phyloP scores from a whole-genome alignment of 2,329 filamentous ascomycete species.

The Aspergillus pseudotamarii region DNA sequence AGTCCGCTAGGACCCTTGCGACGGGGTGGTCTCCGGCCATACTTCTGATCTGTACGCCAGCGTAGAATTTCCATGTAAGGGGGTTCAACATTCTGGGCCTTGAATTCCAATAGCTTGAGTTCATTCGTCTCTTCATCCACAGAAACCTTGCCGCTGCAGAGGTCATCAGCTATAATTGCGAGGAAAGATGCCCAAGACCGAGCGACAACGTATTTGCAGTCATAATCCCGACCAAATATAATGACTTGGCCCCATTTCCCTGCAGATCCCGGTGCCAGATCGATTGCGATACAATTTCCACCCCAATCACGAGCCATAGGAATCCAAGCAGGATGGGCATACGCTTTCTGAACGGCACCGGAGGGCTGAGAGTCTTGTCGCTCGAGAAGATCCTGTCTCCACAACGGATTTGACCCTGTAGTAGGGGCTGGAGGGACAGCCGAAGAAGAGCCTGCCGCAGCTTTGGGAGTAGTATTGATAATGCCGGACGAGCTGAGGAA shows the following conservation, averaged over 20 bases:
- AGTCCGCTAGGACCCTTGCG: constrained; percentile 52
- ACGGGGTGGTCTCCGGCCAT: constrained; percentile 64
- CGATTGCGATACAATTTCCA: constrained; percentile 93
- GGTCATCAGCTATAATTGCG: constrained; percentile 83
- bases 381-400: constrained; percentile 81
- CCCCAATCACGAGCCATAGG: constrained; percentile 96
- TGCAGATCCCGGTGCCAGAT: constrained; percentile 84
- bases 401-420: constrained; percentile 61
- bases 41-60: constrained; percentile 95
- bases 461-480: constrained; percentile 66
- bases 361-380: constrained; percentile 87
- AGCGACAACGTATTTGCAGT: constrained; percentile 96
- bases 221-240: constrained; percentile 94
- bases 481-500: constrained; percentile 66
- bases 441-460: constrained; percentile 66
- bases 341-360: constrained; percentile 85
- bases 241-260: constrained; percentile 97
- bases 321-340: constrained; percentile 94
- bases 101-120: constrained; percentile 91
- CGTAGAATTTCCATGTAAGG: constrained; percentile 91
- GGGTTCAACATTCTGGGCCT: constrained; percentile 83
- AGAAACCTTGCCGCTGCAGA: constrained; percentile 85
- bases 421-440: constrained; percentile 56
- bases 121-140: constrained; percentile 92
- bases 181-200: constrained; percentile 89